phyloP scores from a whole-genome alignment of 2,329 filamentous ascomycete species.

The Colletotrichum chrysophilum region DNA sequence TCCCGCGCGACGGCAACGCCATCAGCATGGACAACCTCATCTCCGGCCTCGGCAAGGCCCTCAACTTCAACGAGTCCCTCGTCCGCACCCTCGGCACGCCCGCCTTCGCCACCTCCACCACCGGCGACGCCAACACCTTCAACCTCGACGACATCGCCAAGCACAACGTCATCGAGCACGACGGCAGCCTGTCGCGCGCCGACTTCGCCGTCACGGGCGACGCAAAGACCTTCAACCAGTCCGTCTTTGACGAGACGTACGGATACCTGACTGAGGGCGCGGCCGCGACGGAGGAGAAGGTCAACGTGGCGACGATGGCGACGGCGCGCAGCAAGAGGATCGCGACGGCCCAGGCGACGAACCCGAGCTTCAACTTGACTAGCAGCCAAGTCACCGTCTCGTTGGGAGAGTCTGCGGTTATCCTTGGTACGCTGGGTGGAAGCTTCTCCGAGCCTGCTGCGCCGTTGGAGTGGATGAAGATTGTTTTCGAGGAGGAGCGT shows the following conservation, averaged over 20 bases:
- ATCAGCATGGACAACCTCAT: constrained; percentile 23
- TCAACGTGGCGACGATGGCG: constrained; percentile 30
- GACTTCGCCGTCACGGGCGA: constrained; percentile 32
- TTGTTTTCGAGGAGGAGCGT: constrained; percentile 16
- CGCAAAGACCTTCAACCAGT: constrained; percentile 31
- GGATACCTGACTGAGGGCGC: constrained; percentile 10
- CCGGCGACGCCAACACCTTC: constrained; percentile 22
- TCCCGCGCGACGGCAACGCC: constrained; percentile 24
- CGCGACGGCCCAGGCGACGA: constrained; percentile 23
- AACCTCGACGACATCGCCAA: constrained; percentile 24
- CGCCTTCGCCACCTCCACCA: constrained; percentile 24
- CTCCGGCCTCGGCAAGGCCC: constrained; percentile 20
- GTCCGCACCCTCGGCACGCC: constrained; percentile 40
- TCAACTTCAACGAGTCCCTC: constrained; percentile 23
- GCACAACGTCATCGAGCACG: constrained; percentile 34
- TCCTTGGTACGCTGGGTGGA: constrained; percentile 23
- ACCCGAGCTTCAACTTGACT: constrained; percentile 5
- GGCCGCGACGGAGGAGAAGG: constrained; percentile 23
- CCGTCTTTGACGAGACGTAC: constrained; percentile 27
- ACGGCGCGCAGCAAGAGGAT: constrained; percentile 30
- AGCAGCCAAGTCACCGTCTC: constrained; percentile 26
- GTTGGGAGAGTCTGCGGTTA: constrained; percentile 23
- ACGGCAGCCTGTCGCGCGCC: constrained; percentile 33
- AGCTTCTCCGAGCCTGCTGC: constrained; percentile 12
- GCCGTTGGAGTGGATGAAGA: constrained; percentile 11